Base-by-base conservation (phyloP, 768 basidiomycete species). In the Russula virescens region DNA sequence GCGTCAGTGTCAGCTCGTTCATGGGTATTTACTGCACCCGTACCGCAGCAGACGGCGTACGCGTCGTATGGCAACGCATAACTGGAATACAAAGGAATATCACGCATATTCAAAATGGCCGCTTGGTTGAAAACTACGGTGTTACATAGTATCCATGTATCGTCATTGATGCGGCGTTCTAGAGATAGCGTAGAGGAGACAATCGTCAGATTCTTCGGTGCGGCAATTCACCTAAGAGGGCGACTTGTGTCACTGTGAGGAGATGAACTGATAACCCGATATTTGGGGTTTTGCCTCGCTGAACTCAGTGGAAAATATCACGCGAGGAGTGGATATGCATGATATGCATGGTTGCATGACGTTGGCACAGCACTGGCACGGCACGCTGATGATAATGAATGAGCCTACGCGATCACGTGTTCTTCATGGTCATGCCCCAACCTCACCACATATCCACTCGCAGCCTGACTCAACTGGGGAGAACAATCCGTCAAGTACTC, bases 401-500 rank as follows among this genome's bases (percentile, higher is more conserved):
- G 38, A 31, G 38, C 38, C 51, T 21, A 3, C 40, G 23, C 53
- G 55, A 14, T 62, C 55, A 62, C 60, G 38, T 61, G 58, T 8
- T 8, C 21, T 10, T 2, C 21, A 48, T 35, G 46, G 11, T 7
- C n/a, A 62, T 62, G 55, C 46, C 49, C 9, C 16, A 2, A 13
- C 42, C 35, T 46, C 55, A 43, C 53, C 31, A n/a, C 3, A 16
- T 42, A 18, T 49, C 65, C 38, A 2, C 52, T 38, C 45, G 46
- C 48, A 50, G 48, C 9, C 58, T 38, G n/a, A 50, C 46, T 45
- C 65, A 34, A 47, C 48, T 66, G n/a, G 63, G 63, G n/a, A 46
- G 34, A n/a, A 67, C 66, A 42, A 62, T 67, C 25, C 66, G 64
- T 25, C 64, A 67, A 38, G 53, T 66, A 31, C 66, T 67, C 43